These are phyloP conservation scores for Penicillium roqueforti DNA, from an alignment of 495 filamentous ascomycete genomes.

Conservation along the genomic window DNA sequence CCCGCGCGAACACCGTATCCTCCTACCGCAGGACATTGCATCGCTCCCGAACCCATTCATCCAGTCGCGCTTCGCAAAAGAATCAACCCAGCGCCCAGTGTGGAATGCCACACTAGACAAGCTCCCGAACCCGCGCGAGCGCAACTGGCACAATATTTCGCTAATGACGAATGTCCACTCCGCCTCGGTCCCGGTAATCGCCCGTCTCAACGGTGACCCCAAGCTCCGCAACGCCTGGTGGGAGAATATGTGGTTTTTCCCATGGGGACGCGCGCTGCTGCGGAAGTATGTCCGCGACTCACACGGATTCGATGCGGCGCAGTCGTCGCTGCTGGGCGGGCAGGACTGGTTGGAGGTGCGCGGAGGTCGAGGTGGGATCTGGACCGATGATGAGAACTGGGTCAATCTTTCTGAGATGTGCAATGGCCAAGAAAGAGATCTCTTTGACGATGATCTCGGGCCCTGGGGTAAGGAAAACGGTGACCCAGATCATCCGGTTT, in stretches of 20 bases:
- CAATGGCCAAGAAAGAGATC: slow-evolving; percentile 42
- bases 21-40: slow-evolving; percentile 41
- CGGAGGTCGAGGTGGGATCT: slow-evolving; percentile 56
- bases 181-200: slow-evolving; percentile 43
- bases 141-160: slow-evolving; percentile 47
- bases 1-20: slow-evolving; percentile 40
- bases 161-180: slow-evolving; percentile 53
- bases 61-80: slow-evolving; percentile 29
- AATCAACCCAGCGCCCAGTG: slow-evolving; percentile 32
- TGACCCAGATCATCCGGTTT: slow-evolving; percentile 55
- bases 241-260: slow-evolving; percentile 56
- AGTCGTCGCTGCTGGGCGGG: slow-evolving; percentile 45
- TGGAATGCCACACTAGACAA: slow-evolving; percentile 43
- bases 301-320: slow-evolving; percentile 39
- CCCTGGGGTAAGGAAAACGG: slow-evolving; percentile 57
- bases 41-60: slow-evolving; percentile 40
- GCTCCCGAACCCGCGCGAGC: slow-evolving; percentile 32
- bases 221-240: slow-evolving; percentile 44
- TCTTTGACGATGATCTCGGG: slow-evolving; percentile 47
- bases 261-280: slow-evolving; percentile 49
- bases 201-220: slow-evolving; percentile 49
- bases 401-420: slow-evolving; percentile 53
- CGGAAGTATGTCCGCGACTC: slow-evolving; percentile 47
- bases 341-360: slow-evolving; percentile 51
- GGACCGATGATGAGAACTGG: slow-evolving; percentile 55